Evolutionary conservation across 176 grass and related monocot genomes (phyloP).

Genomic region (Zoysia japonica): DNA sequence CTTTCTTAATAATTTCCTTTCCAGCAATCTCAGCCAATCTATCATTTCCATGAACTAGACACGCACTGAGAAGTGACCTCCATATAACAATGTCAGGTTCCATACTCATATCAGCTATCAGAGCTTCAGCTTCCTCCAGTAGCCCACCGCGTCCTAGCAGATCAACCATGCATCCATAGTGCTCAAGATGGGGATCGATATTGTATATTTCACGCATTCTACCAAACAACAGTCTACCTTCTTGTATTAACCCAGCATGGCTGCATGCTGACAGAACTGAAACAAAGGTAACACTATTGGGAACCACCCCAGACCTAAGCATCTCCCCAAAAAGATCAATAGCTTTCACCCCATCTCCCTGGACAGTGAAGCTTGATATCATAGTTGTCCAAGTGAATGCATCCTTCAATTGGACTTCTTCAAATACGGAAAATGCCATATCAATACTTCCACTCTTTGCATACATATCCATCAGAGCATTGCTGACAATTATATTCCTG

Average conservation of each 20-base stretch:
- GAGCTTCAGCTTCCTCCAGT: constrained; percentile 52
- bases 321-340: constrained; percentile 56
- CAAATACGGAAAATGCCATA: constrained; percentile 48
- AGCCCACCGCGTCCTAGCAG: constrained; percentile 66
- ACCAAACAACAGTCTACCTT: constrained; percentile 56
- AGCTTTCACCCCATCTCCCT: constrained; percentile 52
- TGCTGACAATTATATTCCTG: constrained; percentile 45
- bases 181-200: constrained; percentile 51
- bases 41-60: constrained; percentile 59
- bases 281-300: constrained; percentile 60
- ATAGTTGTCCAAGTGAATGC: constrained; percentile 72
- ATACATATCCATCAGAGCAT: constrained; percentile 78
- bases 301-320: constrained; percentile 45
- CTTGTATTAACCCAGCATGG: constrained; percentile 57
- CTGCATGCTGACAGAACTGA: constrained; percentile 65
- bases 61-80: constrained; percentile 72
- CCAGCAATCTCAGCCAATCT: constrained; percentile 64
- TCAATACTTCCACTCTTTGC: constrained; percentile 58
- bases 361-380: constrained; percentile 63
- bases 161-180: constrained; percentile 76
- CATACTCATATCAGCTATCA: constrained; percentile 57
- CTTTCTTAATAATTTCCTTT: constrained; percentile 59
- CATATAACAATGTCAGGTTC: constrained; percentile 69
- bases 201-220: constrained; percentile 44
- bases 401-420: constrained; percentile 53